Base-by-base conservation (phyloP, 2,329 filamentous ascomycete species). In the Uncinocarpus reesii region DNA sequence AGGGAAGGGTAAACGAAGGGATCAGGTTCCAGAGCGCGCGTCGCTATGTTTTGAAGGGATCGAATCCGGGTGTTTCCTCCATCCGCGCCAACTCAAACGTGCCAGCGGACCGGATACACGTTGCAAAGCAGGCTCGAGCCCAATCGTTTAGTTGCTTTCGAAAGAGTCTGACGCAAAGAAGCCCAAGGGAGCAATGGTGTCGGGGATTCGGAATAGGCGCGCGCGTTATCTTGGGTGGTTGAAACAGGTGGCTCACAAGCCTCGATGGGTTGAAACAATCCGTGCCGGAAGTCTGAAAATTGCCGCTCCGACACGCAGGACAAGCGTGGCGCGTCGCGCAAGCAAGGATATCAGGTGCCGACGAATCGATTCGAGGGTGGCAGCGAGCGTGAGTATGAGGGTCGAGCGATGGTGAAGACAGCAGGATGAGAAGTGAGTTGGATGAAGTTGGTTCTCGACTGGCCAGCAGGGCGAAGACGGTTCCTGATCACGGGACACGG, bases 61-160 rank as follows among this genome's bases (percentile, higher is more conserved):
- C 31, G 18, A 40, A 15, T 15, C 20, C 34, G 29, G 21, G 13
- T 23, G 35, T 34, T 42, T 28, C 44, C 42, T 44, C 49, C 49
- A 51, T 51, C 34, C 38, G 44, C 49, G 49, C 48, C 32, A 40
- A 40, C 20, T 41, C 28, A 32, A 34, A 40, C 35, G 35, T 47
- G 45, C 36, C 45, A 47, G 26, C 32, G 18, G 21, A n/a, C 11
- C 20, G 26, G 7, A 20, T 41, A n/a, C 45, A 47, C 45, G 45
- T 47, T 34, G 37, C 45, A 41, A 16, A 7, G 35, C n/a, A 37
- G 32, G 4, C 20, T 32, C 8, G 13, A 8, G 29, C n/a, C 35
- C 45, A 47, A 47, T 41, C 26, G 26, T 35, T 13, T 28, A 21
- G 18, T 32, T 8, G 21, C 7, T 41, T 41, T 41, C 11, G 4